Evolutionary conservation across 2,329 filamentous ascomycete species (phyloP), one percentile per base, ranked within the genome.

Genomic region (Talaromyces amestolkiae): DNA sequence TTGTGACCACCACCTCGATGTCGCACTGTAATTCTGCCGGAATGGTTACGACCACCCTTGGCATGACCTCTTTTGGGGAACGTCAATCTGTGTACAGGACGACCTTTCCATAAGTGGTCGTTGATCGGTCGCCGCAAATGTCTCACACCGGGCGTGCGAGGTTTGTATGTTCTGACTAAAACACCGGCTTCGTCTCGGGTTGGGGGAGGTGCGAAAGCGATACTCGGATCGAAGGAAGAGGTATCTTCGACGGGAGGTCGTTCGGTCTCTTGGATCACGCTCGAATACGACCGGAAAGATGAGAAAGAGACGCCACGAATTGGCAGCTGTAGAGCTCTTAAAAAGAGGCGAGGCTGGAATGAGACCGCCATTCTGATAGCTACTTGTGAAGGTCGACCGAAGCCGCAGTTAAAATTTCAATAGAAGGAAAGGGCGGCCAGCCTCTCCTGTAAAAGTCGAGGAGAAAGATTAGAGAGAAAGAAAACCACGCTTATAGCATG

Each of bases 61-160:
- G 87, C 89, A 72, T 97, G 93, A 17, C 95, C 95, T 78, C 94
- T 94, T 78, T 97, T 97, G 43, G 93, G 88, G 73, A 92, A 91
- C 11, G 96, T 99, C 77, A 99, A 85, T 60, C 89, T 87, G 39
- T 91, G 83, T 70, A 90, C 88, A 0, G 95, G 92, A 65, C 93
- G 85, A 66, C 95, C 95, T 80, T 96, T 97, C 92, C 92, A 98
- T 54, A 99, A 82, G 78, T 99, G 95, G 74, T 97, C 93, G 79
- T 98, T 98, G 79, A 97, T 89, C 15, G 95, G 93, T 51, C 95
- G 87, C 77, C 90, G 91, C 70, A 99, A 83, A 86, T 99, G 95
- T 73, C 95, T 89, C 66, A 96, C 79, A 85, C 95, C 95, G 13
- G 94, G 94, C 0, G 95, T 97, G 72, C 92, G 89, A 41, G 95